These are phyloP conservation scores for Pyrenula aspistea DNA, from an alignment of 495 filamentous ascomycete genomes.

Conservation along the genomic window DNA sequence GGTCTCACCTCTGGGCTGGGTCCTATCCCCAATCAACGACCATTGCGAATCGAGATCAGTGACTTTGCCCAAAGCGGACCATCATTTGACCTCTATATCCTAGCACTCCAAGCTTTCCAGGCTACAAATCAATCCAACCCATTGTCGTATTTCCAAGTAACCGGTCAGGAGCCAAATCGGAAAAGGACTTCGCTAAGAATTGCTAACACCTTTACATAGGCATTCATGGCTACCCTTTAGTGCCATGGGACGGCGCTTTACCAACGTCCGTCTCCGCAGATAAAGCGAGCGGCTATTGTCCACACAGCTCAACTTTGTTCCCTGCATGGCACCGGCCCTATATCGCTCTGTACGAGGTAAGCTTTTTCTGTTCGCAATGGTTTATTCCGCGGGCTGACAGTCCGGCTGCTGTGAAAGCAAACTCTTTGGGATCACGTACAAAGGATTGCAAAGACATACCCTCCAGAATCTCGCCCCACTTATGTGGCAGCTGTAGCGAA, in stretches of 20 bases:
- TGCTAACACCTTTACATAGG: constrained; percentile 5
- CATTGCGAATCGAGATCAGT: constrained; percentile 13
- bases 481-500: constrained; percentile 27
- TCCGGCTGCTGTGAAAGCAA: constrained; percentile 2
- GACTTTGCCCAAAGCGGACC: constrained; percentile 13
- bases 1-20: constrained; percentile 12
- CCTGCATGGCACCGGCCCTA: constrained; percentile 30
- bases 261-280: constrained; percentile 1
- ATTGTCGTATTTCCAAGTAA: constrained; percentile 16
- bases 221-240: constrained; percentile 17
- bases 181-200: neutral
- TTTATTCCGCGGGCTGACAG: neutral
- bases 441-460: constrained; percentile 10
- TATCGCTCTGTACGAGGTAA: constrained; percentile 26
- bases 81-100: constrained; percentile 20
- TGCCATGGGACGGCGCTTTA: constrained; percentile 16
- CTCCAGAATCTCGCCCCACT: constrained; percentile 2
- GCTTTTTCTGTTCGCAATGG: neutral
- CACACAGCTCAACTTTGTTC: constrained; percentile 12
- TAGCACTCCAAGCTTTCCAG: constrained; percentile 13
- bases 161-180: neutral
- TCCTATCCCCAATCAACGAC: constrained; percentile 9
- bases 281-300: constrained; percentile 9
- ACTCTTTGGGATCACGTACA: constrained; percentile 11
- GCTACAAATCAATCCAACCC: constrained; percentile 10